Percentiles rank a stretch among this genome's conserved stretches.
These are phyloP conservation scores for Pseudomicrostroma phylloplanum DNA, from an alignment of 1,284 basidiomycete genomes.

Conservation along the genomic window DNA sequence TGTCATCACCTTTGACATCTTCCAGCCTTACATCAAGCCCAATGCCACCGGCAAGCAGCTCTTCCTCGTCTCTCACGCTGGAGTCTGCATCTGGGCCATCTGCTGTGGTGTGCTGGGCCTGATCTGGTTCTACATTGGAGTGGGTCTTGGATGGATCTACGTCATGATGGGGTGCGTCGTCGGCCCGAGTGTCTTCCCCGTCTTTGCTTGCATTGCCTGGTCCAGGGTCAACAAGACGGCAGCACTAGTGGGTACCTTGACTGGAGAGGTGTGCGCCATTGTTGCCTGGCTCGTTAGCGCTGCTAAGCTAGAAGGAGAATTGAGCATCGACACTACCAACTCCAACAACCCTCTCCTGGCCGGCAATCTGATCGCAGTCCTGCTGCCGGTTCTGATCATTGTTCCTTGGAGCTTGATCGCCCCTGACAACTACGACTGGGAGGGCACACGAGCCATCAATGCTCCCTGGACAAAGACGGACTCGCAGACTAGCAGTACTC, in stretches of 20 bases:
- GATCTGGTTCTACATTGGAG: constrained; percentile 80
- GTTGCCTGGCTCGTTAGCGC: constrained; percentile 73
- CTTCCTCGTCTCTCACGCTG: constrained; percentile 62
- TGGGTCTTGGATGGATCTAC: constrained; percentile 61
- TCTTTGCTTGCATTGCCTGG: constrained; percentile 63
- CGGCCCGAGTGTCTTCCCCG: constrained; percentile 76
- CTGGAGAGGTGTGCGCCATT: constrained; percentile 67
- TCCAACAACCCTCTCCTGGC: constrained; percentile 65
- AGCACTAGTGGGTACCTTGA: constrained; percentile 62
- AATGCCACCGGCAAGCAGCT: constrained; percentile 61
- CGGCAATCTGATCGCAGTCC: constrained; percentile 79
- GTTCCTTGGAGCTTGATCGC: constrained; percentile 52
- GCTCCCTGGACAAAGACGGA: constrained; percentile 19
- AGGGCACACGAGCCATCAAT: constrained; percentile 41
- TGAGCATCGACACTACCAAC: constrained; percentile 63
- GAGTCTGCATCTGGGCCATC: constrained; percentile 60
- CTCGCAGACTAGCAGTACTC: not conserved
- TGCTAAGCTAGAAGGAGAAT: constrained; percentile 67
- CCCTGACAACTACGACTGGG: constrained; percentile 42
- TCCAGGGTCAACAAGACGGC: constrained; percentile 34
- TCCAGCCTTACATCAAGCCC: constrained; percentile 63
- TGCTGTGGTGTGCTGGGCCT: constrained; percentile 71
- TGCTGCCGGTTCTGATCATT: constrained; percentile 70
- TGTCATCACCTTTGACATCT: constrained; percentile 58
- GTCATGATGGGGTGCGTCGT: constrained; percentile 71